Evolutionary conservation across 164 flowering plant genomes (phyloP).

Genomic region (Vitis vinifera): DNA sequence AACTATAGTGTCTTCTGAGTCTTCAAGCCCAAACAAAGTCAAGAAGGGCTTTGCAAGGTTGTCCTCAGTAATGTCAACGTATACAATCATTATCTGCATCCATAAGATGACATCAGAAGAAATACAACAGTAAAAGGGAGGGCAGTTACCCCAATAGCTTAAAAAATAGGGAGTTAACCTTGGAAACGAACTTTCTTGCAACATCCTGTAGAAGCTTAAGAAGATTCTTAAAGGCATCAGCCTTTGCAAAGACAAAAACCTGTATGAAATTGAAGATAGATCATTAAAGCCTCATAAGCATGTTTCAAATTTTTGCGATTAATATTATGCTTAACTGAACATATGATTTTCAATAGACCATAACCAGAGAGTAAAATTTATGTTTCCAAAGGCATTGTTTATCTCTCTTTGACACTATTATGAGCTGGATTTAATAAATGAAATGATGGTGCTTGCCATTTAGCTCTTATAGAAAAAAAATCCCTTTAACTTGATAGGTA

Average conservation of each 20-base stretch:
- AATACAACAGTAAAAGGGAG: background rate
- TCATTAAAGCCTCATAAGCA: background rate
- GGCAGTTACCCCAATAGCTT: background rate
- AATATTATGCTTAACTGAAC: background rate
- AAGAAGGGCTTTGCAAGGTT: slow-evolving; percentile 92
- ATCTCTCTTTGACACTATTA: no score
- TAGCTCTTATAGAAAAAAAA: no score
- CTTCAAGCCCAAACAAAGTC: slow-evolving; percentile 84
- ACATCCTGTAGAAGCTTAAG: slow-evolving; percentile 61
- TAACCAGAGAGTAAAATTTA: background rate
- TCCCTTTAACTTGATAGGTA: no score
- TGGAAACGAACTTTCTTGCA: slow-evolving; percentile 77
- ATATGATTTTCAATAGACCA: background rate
- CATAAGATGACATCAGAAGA: slow-evolving; percentile 9
- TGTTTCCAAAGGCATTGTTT: no score
- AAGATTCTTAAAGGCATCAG: slow-evolving; percentile 59
- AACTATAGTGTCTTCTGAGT: slow-evolving; percentile 64
- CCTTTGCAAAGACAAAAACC: slow-evolving; percentile 73
- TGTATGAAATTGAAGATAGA: slow-evolving; percentile 22
- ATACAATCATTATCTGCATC: slow-evolving; percentile 75
- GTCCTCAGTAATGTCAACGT: slow-evolving; percentile 70
- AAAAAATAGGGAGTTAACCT: slow-evolving; percentile 44
- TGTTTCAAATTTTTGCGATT: background rate
- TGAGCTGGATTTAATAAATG: no score
- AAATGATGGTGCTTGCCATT: no score